These are phyloP conservation scores for Sordariomycetes sp. DNA, from an alignment of 2,329 filamentous ascomycete species.

Conservation along the genomic window DNA sequence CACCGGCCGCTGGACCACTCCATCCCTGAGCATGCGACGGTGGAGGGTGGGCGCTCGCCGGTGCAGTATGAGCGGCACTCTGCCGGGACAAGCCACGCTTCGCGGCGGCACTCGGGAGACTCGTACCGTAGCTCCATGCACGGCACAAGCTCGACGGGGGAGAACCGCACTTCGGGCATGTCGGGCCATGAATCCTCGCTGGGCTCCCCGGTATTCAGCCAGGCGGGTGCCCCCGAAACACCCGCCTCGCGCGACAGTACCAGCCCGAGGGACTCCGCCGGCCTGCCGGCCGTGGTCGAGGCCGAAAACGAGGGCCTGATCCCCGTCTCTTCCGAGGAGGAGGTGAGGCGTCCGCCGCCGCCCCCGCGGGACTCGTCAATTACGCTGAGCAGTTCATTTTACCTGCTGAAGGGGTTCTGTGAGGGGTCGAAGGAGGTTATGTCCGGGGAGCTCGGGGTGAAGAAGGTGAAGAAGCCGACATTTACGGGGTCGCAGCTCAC, in stretches of 20 bases:
- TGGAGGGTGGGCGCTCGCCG: neutral
- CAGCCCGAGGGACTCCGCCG: neutral
- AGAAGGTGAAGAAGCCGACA: slow-evolving; percentile 34
- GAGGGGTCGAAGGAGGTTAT: slow-evolving; percentile 39
- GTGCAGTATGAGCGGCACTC: neutral
- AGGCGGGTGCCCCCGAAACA: neutral
- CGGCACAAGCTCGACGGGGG: neutral
- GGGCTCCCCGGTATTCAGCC: slow-evolving; percentile 1
- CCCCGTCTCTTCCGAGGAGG: slow-evolving; percentile 17
- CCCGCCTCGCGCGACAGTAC: neutral
- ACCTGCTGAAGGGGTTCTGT: slow-evolving; percentile 43
- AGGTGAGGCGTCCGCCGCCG: neutral
- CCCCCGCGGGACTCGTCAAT: slow-evolving; percentile 3
- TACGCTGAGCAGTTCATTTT: slow-evolving; percentile 32
- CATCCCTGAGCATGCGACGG: slow-evolving; percentile 1
- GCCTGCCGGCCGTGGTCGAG: slow-evolving; percentile 3
- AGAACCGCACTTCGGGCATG: neutral
- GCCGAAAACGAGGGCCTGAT: slow-evolving; percentile 21
- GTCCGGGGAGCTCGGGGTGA: slow-evolving; percentile 36
- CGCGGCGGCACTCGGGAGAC: neutral
- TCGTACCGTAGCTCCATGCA: slow-evolving; percentile 1
- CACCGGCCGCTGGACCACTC: neutral
- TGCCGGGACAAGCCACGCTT: neutral
- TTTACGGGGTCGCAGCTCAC: slow-evolving; percentile 29
- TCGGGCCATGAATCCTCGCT: neutral